A percentile compares a stretch with the other conserved stretches of the same genome.
Evolutionary conservation across 306 rosid species (phyloP).

Genomic region (Inga leiocalycina): DNA sequence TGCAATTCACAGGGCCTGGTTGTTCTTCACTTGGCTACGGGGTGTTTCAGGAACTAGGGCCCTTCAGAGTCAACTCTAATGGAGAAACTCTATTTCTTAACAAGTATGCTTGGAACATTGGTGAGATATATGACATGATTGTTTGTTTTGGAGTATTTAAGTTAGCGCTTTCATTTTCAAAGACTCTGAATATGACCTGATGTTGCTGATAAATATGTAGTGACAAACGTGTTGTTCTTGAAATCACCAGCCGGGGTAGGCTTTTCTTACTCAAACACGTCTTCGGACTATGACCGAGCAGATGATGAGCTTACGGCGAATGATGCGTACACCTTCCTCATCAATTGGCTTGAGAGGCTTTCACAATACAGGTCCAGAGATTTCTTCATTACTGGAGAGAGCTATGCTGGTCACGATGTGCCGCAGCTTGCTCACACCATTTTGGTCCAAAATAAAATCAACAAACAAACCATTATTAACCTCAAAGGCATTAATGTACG

Average conservation of each 20-base stretch:
- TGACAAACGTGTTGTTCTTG: conserved; percentile 59
- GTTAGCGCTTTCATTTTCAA: neutral
- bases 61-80: conserved; percentile 55
- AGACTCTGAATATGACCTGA: neutral
- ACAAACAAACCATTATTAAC: conserved; percentile 39
- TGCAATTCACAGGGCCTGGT: conserved; percentile 49
- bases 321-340: conserved; percentile 56
- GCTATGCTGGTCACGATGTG: conserved; percentile 62
- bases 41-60: conserved; percentile 65
- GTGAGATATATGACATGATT: neutral
- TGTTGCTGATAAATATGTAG: conserved; percentile 30
- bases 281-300: conserved; percentile 36
- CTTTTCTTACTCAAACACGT: conserved; percentile 59
- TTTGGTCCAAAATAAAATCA: conserved; percentile 28
- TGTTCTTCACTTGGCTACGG: conserved; percentile 62
- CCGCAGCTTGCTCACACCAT: conserved; percentile 67
- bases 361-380: conserved; percentile 58
- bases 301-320: conserved; percentile 54
- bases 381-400: conserved; percentile 63
- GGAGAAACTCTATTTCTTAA: conserved; percentile 47
- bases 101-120: conserved; percentile 53
- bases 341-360: conserved; percentile 70
- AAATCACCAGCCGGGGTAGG: conserved; percentile 77
- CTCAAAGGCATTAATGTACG: conserved; percentile 62
- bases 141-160: neutral